phyloP scores from a whole-genome alignment of 257 asterid species.

The Ballota nigra region DNA sequence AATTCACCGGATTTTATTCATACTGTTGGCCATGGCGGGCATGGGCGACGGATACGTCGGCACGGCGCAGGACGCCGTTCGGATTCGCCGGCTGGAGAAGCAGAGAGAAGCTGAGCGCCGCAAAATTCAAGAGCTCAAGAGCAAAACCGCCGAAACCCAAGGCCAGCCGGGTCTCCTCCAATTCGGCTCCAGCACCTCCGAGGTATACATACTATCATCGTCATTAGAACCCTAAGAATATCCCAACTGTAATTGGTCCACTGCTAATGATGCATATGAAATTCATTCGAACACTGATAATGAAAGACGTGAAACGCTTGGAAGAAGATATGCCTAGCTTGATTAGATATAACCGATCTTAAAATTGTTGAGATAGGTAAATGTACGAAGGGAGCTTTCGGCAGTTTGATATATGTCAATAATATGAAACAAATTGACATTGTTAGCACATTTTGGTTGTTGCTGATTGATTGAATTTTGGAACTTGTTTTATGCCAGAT shows the following conservation, averaged over 20 bases:
- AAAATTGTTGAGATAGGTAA: background rate
- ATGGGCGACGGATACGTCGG: slow-evolving; percentile 99
- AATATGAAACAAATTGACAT: background rate
- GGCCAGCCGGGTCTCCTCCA: slow-evolving; percentile 96
- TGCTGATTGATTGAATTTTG: background rate
- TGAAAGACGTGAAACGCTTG: background rate
- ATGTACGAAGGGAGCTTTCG: background rate
- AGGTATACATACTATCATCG: slow-evolving; percentile 40
- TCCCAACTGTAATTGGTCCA: background rate
- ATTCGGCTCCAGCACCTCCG: slow-evolving; percentile 96
- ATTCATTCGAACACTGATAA: background rate
- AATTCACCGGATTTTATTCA: background rate
- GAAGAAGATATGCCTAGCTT: background rate
- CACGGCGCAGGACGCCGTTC: slow-evolving; percentile 91
- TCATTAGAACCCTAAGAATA: background rate
- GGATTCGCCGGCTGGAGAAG: slow-evolving; percentile 95
- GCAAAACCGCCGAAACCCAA: slow-evolving; percentile 72
- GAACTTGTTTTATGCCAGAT: slow-evolving; percentile 41
- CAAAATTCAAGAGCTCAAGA: slow-evolving; percentile 93
- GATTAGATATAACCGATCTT: background rate
- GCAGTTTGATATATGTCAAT: background rate
- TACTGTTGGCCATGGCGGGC: slow-evolving; percentile 62
- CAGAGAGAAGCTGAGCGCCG: slow-evolving; percentile 98
- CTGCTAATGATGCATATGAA: background rate
- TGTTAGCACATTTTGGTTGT: background rate